Evolutionary conservation across 1,139 yeast genomes (phyloP).

Genomic region (Sugiyamaella sp.): DNA sequence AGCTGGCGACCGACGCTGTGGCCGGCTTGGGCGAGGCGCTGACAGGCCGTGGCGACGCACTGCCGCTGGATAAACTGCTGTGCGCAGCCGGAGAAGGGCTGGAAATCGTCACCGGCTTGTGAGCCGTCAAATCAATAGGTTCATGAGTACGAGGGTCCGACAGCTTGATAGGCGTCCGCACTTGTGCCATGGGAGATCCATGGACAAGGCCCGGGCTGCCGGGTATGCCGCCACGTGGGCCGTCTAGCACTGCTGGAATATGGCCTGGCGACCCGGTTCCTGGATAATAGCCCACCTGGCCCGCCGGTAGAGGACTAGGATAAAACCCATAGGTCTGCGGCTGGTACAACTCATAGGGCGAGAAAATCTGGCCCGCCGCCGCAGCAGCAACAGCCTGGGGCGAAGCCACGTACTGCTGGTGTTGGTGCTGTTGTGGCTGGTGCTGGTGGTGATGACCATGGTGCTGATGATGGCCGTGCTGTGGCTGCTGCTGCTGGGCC

Average conservation of each 20-base stretch:
- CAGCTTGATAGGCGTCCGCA: constrained; percentile 35
- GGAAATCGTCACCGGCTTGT: constrained; percentile 19
- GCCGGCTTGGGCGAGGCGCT: constrained; percentile 4
- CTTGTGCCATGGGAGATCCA: constrained; percentile 22
- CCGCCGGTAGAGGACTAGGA: background rate
- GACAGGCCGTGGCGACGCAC: constrained; percentile 19
- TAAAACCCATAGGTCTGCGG: constrained; percentile 21
- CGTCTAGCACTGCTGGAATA: constrained; percentile 12
- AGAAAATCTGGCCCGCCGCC: constrained; percentile 17
- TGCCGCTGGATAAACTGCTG: constrained; percentile 20
- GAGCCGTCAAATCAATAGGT: constrained; percentile 33
- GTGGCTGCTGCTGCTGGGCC: constrained; percentile 11
- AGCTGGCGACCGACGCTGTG: background rate
- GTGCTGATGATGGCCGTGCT: constrained; percentile 4
- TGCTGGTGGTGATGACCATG: constrained; percentile 4
- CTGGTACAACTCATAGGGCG: constrained; percentile 22
- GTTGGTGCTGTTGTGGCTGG: constrained; percentile 10
- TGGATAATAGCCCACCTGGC: background rate
- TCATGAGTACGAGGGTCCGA: constrained; percentile 37
- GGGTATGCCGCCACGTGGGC: constrained; percentile 19
- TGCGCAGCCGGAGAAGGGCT: constrained; percentile 22
- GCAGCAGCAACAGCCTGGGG: constrained; percentile 21
- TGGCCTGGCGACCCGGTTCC: constrained; percentile 16
- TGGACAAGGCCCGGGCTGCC: constrained; percentile 18
- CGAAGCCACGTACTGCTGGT: constrained; percentile 10